phyloP scores from a whole-genome alignment of 495 filamentous ascomycete genomes.

The Trichoderma gamsii region DNA sequence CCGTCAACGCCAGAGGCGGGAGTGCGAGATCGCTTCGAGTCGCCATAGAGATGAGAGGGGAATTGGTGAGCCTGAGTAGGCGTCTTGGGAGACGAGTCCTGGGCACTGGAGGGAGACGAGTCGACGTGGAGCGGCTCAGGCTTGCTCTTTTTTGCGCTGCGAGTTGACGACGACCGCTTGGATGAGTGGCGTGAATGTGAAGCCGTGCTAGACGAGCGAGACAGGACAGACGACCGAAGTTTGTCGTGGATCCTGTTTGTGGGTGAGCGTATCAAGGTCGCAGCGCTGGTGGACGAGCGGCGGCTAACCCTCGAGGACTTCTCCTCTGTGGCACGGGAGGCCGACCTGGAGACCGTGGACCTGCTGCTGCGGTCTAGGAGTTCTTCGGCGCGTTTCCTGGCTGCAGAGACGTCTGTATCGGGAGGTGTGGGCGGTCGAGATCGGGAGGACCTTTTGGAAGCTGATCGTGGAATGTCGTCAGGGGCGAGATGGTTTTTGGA shows the following conservation, averaged over 20 bases:
- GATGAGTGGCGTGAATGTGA: constrained; percentile 16
- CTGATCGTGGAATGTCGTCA: constrained; percentile 22
- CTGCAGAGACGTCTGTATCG: constrained; percentile 48
- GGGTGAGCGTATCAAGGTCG: constrained; percentile 32
- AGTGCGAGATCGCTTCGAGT: constrained; percentile 28
- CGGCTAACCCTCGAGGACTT: constrained; percentile 40
- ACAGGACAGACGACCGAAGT: constrained; percentile 11
- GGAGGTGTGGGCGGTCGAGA: constrained; percentile 49
- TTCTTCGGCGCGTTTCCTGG: constrained; percentile 34
- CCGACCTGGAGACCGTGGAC: constrained; percentile 31
- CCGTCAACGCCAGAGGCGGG: constrained; percentile 22
- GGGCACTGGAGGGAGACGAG: constrained; percentile 42
- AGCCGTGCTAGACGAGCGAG: constrained; percentile 18
- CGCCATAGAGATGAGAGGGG: constrained; percentile 29
- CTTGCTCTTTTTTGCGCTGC: constrained; percentile 23
- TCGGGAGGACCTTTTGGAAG: constrained; percentile 35
- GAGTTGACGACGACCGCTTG: constrained; percentile 41
- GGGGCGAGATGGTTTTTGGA: constrained; percentile 29
- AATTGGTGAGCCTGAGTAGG: constrained; percentile 49
- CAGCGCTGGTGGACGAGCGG: constrained; percentile 44
- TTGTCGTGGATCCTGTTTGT: constrained; percentile 21
- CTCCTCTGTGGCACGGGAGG: constrained; percentile 34
- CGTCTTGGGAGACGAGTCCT: constrained; percentile 53
- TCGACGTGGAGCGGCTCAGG: constrained; percentile 30
- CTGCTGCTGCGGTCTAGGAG: not conserved